Conservation (phyloP, 208 protist species). For the Trypanosoma caninum region DNA sequence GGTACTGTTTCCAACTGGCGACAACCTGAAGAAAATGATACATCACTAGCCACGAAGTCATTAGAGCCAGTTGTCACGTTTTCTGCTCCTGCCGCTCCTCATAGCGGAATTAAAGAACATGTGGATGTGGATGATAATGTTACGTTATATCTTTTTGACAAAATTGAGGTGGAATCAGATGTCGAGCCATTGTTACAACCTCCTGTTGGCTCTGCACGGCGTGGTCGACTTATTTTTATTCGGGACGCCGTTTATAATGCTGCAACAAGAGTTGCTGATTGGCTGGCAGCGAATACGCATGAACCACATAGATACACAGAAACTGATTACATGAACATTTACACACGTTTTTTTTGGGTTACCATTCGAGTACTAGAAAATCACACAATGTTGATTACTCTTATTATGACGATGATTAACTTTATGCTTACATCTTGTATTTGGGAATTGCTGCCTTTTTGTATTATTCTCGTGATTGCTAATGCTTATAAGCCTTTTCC, state of each 20-base stretch:
- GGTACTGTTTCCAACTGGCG: background rate
- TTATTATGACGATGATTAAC: constrained; percentile 31
- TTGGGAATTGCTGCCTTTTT: constrained; percentile 45
- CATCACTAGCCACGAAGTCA: too few species aligned
- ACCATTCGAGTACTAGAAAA: constrained; percentile 28
- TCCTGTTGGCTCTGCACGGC: too few species aligned
- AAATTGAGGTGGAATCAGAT: too few species aligned
- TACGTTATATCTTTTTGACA: too few species aligned
- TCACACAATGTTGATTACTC: constrained; percentile 32
- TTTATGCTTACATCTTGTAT: constrained; percentile 40
- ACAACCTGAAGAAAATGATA: background rate
- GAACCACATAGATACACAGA: constrained; percentile 27
- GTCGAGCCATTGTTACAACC: too few species aligned
- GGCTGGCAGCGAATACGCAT: constrained; percentile 42
- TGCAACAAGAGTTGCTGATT: constrained; percentile 16
- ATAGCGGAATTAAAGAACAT: too few species aligned
- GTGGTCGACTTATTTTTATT: too few species aligned
- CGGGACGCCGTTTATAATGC: background rate
- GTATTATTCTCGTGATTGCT: constrained; percentile 40
- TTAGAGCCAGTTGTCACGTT: too few species aligned
- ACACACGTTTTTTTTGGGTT: constrained; percentile 19
- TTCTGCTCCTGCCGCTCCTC: too few species aligned
- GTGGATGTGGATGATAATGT: too few species aligned
- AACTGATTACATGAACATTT: constrained; percentile 11
- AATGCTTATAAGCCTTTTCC: constrained; percentile 46